phyloP scores from a whole-genome alignment of 208 protist genomes.

The Histomonas meleagridis region DNA sequence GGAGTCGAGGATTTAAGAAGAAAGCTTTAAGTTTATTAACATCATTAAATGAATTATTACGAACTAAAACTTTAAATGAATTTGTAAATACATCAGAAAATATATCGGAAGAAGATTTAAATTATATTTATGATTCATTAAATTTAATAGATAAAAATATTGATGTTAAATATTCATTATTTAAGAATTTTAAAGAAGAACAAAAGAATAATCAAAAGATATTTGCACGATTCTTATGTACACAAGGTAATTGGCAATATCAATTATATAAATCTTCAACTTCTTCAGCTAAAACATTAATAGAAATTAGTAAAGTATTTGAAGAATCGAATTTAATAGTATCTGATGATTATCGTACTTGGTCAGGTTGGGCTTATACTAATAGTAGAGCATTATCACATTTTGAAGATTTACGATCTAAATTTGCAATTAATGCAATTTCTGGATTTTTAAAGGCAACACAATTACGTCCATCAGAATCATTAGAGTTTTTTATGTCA shows the following conservation, averaged over 20 bases:
- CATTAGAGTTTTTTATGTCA: constrained; percentile 21
- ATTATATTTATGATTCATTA: not conserved
- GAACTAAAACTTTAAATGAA: not conserved
- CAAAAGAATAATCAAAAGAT: not conserved
- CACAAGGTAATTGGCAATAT: constrained; percentile 26
- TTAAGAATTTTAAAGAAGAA: not conserved
- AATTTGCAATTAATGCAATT: not conserved
- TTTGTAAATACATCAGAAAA: not conserved
- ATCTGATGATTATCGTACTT: not conserved
- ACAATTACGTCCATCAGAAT: not conserved
- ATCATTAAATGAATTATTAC: not conserved
- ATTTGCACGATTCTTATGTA: not conserved
- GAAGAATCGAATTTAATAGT: not conserved
- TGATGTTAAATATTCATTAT: not conserved
- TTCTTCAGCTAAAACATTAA: not conserved
- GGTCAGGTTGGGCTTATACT: not conserved
- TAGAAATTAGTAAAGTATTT: not conserved
- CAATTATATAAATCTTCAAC: not conserved
- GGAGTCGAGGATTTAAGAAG: not conserved
- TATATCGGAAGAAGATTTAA: not conserved
- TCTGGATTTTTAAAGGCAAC: not conserved
- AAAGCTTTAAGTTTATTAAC: not conserved
- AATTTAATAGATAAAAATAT: not conserved
- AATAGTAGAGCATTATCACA: not conserved
- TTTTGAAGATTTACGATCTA: not conserved